These are phyloP conservation scores for Insectozyma bohioensis DNA, from an alignment of 1,139 yeast species.

Conservation along the genomic window DNA sequence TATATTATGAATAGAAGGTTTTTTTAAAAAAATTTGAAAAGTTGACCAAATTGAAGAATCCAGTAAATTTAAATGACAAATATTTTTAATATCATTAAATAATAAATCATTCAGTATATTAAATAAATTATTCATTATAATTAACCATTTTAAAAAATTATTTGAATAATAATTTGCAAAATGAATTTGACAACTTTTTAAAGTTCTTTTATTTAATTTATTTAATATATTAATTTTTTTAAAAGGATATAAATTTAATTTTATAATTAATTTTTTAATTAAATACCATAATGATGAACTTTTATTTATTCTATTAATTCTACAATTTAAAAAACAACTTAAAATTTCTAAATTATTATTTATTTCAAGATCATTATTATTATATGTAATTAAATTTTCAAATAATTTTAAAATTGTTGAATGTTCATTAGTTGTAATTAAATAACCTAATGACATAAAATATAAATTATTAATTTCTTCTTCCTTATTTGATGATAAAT, in stretches of 20 bases:
- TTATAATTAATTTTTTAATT: slow-evolving; percentile 29
- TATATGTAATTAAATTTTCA: too few species aligned
- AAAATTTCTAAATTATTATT: slow-evolving; percentile 30
- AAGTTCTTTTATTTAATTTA: slow-evolving; percentile 19
- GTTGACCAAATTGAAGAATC: slow-evolving; percentile 40
- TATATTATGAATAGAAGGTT: background rate
- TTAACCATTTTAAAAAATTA: slow-evolving; percentile 33
- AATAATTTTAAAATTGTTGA: slow-evolving; percentile 34
- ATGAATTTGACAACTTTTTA: slow-evolving; percentile 35
- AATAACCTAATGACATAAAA: slow-evolving; percentile 32
- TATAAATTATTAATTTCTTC: too few species aligned
- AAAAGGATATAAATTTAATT: slow-evolving; percentile 14
- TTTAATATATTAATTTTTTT: background rate
- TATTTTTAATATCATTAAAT: background rate
- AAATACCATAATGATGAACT: slow-evolving; percentile 43
- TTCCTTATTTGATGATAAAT: too few species aligned
- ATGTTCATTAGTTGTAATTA: slow-evolving; percentile 44
- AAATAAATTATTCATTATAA: slow-evolving; percentile 14
- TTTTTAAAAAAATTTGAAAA: slow-evolving; percentile 11
- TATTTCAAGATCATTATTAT: slow-evolving; percentile 20
- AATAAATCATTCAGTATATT: slow-evolving; percentile 8
- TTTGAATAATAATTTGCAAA: slow-evolving; percentile 45
- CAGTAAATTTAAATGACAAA: slow-evolving; percentile 7
- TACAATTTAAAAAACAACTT: slow-evolving; percentile 32
- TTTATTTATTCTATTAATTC: slow-evolving; percentile 40